These are phyloP conservation scores for Starmerella roubikii DNA, from an alignment of 805 yeast genomes.

Conservation along the genomic window DNA sequence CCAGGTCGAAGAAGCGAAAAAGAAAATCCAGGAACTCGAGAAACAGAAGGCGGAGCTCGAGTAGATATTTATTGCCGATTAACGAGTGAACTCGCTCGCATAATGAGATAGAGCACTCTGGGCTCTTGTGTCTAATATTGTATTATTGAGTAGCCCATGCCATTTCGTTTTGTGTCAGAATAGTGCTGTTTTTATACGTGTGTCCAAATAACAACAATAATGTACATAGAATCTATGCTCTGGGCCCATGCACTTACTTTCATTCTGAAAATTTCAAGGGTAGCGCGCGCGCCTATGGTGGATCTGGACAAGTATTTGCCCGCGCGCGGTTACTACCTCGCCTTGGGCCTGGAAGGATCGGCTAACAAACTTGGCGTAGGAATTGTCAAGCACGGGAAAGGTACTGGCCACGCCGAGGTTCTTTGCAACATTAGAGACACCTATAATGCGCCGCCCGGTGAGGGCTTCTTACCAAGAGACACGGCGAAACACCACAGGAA, in stretches of 20 bases:
- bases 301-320: slow-evolving; percentile 36
- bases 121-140: not conserved
- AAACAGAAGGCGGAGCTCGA: slow-evolving; percentile 19
- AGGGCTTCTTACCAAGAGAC: slow-evolving; percentile 92
- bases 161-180: too few species aligned
- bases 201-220: too few species aligned
- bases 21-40: slow-evolving; percentile 27
- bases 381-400: slow-evolving; percentile 58
- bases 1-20: slow-evolving; percentile 33
- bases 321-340: slow-evolving; percentile 36
- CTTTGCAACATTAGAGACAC: slow-evolving; percentile 90
- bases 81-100: too few species aligned
- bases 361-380: slow-evolving; percentile 97
- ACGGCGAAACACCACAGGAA: slow-evolving; percentile 93
- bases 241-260: too few species aligned
- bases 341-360: slow-evolving; percentile 90
- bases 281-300: slow-evolving; percentile 28
- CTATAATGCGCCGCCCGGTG: slow-evolving; percentile 93
- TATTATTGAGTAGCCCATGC: not conserved
- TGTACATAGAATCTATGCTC: too few species aligned
- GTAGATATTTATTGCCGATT: not conserved
- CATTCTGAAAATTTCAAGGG: too few species aligned
- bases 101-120: too few species aligned
- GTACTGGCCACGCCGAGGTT: slow-evolving; percentile 60
- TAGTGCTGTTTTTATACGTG: not conserved